These are phyloP conservation scores for Debaryomycetaceae sp. DNA, from an alignment of 1,139 yeast species.

Conservation along the genomic window DNA sequence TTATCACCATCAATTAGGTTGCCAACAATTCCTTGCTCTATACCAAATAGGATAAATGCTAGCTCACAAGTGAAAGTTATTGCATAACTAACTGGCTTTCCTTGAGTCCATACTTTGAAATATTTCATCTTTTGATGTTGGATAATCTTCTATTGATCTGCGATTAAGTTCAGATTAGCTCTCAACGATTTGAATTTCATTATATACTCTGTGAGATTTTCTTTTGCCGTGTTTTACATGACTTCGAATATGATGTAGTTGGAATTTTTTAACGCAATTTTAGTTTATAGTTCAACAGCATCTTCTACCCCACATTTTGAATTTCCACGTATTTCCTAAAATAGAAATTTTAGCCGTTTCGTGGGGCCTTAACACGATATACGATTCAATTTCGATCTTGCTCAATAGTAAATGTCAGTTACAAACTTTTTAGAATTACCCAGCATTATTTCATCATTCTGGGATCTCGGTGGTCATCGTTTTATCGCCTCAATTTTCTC, in stretches of 20 bases:
- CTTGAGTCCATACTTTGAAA: conserved; percentile 9
- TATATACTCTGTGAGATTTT: background rate
- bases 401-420: too few relatives aligned
- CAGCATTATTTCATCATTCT: too few relatives aligned
- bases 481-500: too few relatives aligned
- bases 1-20: conserved; percentile 9
- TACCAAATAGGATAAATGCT: conserved; percentile 12
- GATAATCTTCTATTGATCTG: background rate
- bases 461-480: too few relatives aligned
- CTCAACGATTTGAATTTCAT: background rate
- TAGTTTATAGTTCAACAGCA: background rate
- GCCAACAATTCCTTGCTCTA: conserved; percentile 13
- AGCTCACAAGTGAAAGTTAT: conserved; percentile 12
- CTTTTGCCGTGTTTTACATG: background rate
- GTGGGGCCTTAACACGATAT: too few relatives aligned
- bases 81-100: conserved; percentile 10
- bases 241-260: background rate
- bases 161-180: background rate
- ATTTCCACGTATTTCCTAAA: background rate
- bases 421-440: too few relatives aligned
- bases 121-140: conserved; percentile 7
- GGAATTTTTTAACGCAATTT: background rate
- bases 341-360: background rate
- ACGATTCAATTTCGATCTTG: too few relatives aligned
- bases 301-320: background rate